Conservation (phyloP, 2,329 filamentous ascomycete genomes). For the Ceratocystis cacaofunesta region DNA sequence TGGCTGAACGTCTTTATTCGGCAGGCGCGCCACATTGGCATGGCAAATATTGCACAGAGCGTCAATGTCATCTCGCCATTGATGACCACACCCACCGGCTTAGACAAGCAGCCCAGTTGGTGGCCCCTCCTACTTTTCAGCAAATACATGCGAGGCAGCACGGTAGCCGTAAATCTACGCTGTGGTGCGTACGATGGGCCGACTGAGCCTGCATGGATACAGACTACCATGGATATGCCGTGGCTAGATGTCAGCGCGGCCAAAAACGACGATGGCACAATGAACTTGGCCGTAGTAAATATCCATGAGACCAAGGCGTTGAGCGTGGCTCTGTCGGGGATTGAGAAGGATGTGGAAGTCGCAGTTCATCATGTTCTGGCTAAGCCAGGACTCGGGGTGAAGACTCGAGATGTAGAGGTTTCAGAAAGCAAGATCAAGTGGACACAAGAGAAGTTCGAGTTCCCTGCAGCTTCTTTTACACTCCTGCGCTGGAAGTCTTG, state of each 20-base stretch:
- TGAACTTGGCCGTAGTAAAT: conserved; percentile 60
- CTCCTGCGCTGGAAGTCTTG: conserved; percentile 41
- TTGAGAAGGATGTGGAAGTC: conserved; percentile 32
- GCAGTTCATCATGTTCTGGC: conserved; percentile 49
- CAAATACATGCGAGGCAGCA: conserved; percentile 53
- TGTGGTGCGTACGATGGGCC: conserved; percentile 48
- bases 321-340: conserved; percentile 43
- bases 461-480: conserved; percentile 53
- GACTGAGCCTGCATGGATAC: conserved; percentile 52
- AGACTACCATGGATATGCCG: conserved; percentile 50
- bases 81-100: conserved; percentile 51
- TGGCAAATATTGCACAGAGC: conserved; percentile 65
- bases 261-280: conserved; percentile 40
- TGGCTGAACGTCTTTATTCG: conserved; percentile 67
- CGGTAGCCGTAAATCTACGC: conserved; percentile 50
- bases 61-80: conserved; percentile 67
- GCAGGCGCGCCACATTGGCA: conserved; percentile 54
- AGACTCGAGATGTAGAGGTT: conserved; percentile 39
- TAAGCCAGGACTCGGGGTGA: conserved; percentile 38
- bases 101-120: conserved; percentile 60
- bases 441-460: conserved; percentile 38
- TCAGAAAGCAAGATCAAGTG: conserved; percentile 40
- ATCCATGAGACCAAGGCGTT: conserved; percentile 47
- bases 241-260: conserved; percentile 55
- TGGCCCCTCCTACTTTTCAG: conserved; percentile 56